Base-by-base conservation (phyloP, 2,329 filamentous ascomycete species). In the Microascus cirrosus region DNA sequence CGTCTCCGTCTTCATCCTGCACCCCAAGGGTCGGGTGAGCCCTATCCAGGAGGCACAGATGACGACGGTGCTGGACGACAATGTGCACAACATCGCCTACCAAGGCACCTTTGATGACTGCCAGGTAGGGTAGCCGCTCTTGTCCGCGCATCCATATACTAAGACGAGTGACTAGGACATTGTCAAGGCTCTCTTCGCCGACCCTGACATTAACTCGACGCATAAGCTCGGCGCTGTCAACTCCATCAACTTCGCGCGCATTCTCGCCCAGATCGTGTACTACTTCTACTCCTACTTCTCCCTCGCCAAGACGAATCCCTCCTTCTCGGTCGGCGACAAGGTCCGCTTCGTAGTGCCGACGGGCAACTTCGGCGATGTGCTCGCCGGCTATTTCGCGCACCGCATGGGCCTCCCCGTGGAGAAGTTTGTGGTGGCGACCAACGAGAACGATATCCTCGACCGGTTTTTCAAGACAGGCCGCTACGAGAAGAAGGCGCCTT, bases 391-490 rank as follows among this genome's bases (percentile, higher is more conserved):
- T 75, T 96, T 97, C 67, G 92, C 93, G 22, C 86, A 87, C 65
- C 80, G 85, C 65, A 95, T 96, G 90, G 92, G 91, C 58, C 80
- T 97, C 2, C 92, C 92, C 3, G 78, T 86, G 2, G 87, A 94
- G 62, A 95, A 93, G 74, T 83, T 99, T 35, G 84, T 96, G 65
- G 87, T 96, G 59, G 90, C 93, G 0, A 97, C 93, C 56, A 97
- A 97, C 71, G 92, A 95, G 74, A 99, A 99, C 74, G 94, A 97
- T 67, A 97, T 97, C 61, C 82, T 99, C 12, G 83, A 97, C 72
- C 84, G 94, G 36, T 99, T 99, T 80, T 96, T 90, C 89, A 87
- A 88, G 74, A 89, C 86, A 0, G 90, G 93, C 45, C 80, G 81
- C 63, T 97, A 97, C 74, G 89, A 94, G 76, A 97, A 96, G 80